phyloP scores from a whole-genome alignment of 2,329 filamentous ascomycete species.

The Venturia oleaginea region DNA sequence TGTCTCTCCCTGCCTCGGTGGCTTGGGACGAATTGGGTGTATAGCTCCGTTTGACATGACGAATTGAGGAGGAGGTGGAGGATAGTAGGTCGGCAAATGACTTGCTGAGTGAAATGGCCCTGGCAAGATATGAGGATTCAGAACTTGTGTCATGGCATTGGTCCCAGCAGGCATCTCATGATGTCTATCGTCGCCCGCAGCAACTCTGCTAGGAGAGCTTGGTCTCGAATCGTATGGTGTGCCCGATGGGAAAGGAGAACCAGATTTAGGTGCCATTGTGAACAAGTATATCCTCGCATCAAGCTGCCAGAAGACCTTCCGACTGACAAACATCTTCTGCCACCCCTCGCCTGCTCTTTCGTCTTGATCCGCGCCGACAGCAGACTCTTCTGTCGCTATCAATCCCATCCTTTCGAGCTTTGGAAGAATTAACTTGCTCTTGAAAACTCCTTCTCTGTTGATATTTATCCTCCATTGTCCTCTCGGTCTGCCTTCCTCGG shows the following conservation, averaged over 20 bases:
- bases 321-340: slow-evolving; percentile 73
- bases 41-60: slow-evolving; percentile 67
- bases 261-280: slow-evolving; percentile 53
- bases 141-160: not conserved
- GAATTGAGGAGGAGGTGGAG: slow-evolving; percentile 74
- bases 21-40: slow-evolving; percentile 81
- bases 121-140: not conserved
- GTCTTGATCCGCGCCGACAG: slow-evolving; percentile 57
- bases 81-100: slow-evolving; percentile 84
- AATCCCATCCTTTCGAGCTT: slow-evolving; percentile 93
- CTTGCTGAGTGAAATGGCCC: slow-evolving; percentile 75
- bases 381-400: slow-evolving; percentile 65
- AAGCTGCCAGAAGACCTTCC: slow-evolving; percentile 83
- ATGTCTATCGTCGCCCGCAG: not conserved
- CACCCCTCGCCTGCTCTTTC: slow-evolving; percentile 58
- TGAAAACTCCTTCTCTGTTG: slow-evolving; percentile 78
- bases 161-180: slow-evolving; percentile 6
- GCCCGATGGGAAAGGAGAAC: slow-evolving; percentile 39
- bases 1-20: slow-evolving; percentile 78
- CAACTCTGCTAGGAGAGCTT: slow-evolving; percentile 34
- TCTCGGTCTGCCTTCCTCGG: slow-evolving; percentile 58
- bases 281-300: slow-evolving; percentile 83
- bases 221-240: slow-evolving; percentile 44
- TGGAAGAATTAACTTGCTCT: slow-evolving; percentile 70
- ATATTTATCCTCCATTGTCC: slow-evolving; percentile 84